Evolutionary conservation across 2,329 filamentous ascomycete species (phyloP).

Genomic region (Trichoderma koningii): DNA sequence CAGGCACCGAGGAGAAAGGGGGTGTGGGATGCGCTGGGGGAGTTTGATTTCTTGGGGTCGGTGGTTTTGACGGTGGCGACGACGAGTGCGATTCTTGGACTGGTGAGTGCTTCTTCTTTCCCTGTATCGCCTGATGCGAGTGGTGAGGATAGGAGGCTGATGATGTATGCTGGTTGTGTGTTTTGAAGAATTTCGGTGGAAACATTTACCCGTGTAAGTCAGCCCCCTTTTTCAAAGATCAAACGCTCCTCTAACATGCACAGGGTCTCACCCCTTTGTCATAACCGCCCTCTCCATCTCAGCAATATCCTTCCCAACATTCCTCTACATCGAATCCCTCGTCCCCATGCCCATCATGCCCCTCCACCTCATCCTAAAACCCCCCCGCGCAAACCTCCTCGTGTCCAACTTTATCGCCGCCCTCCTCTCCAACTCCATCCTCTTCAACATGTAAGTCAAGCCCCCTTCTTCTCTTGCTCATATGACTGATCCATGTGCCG

Average conservation of each 20-base stretch:
- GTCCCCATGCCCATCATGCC: constrained; percentile 62
- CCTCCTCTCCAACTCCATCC: constrained; percentile 56
- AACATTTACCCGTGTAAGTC: constrained; percentile 60
- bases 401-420: constrained; percentile 56
- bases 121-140: no score
- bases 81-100: constrained; percentile 60
- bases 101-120: constrained; percentile 49
- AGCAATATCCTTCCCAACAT: constrained; percentile 50
- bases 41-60: constrained; percentile 61
- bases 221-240: background rate
- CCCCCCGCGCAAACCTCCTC: constrained; percentile 60
- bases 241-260: background rate
- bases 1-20: no score
- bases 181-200: constrained; percentile 58
- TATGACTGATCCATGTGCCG: no score
- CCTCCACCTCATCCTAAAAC: constrained; percentile 51
- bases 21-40: constrained; percentile 51
- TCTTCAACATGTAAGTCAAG: constrained; percentile 62
- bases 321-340: constrained; percentile 54
- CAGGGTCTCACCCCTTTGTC: constrained; percentile 61
- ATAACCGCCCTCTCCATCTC: constrained; percentile 54
- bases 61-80: constrained; percentile 54
- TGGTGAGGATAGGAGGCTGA: background rate
- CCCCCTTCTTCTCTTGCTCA: background rate
- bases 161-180: background rate